Evolutionary conservation across 768 basidiomycete species (phyloP).

Genomic region (Omphalotus guepiniiformis): DNA sequence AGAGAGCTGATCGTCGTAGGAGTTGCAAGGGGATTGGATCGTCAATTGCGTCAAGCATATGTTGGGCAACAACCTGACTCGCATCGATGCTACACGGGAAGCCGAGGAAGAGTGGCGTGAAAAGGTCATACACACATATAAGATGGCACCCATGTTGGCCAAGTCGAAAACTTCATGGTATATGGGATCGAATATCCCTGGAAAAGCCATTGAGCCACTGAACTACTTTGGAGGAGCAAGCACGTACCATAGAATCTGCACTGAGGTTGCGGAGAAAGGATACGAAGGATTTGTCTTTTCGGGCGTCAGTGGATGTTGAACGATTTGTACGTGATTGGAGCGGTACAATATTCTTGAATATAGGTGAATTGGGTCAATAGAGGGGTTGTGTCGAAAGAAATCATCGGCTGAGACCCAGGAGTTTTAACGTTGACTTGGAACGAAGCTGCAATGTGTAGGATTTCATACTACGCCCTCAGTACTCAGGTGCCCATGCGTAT

Average conservation of each 20-base stretch:
- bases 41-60: constrained; percentile 17
- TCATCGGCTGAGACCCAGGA: too few relatives aligned
- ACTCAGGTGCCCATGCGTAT: too few relatives aligned
- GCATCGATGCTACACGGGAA: not conserved
- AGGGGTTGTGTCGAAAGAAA: too few relatives aligned
- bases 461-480: too few relatives aligned
- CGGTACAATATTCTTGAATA: too few relatives aligned
- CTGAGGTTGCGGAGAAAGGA: constrained; percentile 11
- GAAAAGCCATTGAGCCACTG: constrained; percentile 12
- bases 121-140: not conserved
- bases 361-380: too few relatives aligned
- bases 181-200: constrained; percentile 13
- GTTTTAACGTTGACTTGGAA: too few relatives aligned
- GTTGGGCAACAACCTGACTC: constrained; percentile 8
- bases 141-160: not conserved
- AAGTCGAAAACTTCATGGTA: constrained; percentile 11
- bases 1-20: constrained; percentile 9
- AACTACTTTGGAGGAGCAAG: constrained; percentile 13
- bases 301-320: too few relatives aligned
- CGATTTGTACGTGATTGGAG: too few relatives aligned
- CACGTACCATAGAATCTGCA: constrained; percentile 4
- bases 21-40: constrained; percentile 24
- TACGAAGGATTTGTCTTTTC: constrained; percentile 15
- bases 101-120: constrained; percentile 5
- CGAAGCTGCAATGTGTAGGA: too few relatives aligned